phyloP scores from a whole-genome alignment of 495 filamentous ascomycete genomes.

The Cercophora samala region DNA sequence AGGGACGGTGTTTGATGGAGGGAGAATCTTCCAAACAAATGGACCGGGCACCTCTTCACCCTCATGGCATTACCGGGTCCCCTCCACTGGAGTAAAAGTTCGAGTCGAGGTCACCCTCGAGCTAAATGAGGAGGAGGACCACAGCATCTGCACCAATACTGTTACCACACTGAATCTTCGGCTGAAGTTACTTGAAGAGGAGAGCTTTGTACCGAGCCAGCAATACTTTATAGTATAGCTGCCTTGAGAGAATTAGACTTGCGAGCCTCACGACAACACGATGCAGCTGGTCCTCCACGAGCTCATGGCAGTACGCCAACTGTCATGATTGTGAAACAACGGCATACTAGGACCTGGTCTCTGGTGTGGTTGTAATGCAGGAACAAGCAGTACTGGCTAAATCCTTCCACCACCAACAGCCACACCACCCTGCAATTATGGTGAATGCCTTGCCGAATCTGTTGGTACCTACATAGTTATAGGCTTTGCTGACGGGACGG shows the following conservation, averaged over 20 bases:
- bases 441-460: neutral
- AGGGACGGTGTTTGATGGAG: neutral
- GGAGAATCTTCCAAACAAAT: neutral
- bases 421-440: neutral
- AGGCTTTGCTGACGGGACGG: neutral
- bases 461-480: neutral
- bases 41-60: neutral
- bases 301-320: neutral
- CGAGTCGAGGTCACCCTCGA: neutral
- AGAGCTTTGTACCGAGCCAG: no score
- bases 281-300: neutral
- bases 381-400: neutral
- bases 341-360: neutral
- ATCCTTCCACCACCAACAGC: neutral
- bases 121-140: neutral
- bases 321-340: neutral
- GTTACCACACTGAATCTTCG: neutral
- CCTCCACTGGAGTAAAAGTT: neutral
- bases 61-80: neutral
- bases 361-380: neutral
- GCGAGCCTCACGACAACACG: no score
- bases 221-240: no score
- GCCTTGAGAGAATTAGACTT: no score
- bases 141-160: neutral
- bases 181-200: neutral